A percentile compares a stretch with the other conserved stretches of the same genome.
These are phyloP conservation scores for Melaleuca alternifolia DNA, from an alignment of 345 rosid species.

Conservation along the genomic window DNA sequence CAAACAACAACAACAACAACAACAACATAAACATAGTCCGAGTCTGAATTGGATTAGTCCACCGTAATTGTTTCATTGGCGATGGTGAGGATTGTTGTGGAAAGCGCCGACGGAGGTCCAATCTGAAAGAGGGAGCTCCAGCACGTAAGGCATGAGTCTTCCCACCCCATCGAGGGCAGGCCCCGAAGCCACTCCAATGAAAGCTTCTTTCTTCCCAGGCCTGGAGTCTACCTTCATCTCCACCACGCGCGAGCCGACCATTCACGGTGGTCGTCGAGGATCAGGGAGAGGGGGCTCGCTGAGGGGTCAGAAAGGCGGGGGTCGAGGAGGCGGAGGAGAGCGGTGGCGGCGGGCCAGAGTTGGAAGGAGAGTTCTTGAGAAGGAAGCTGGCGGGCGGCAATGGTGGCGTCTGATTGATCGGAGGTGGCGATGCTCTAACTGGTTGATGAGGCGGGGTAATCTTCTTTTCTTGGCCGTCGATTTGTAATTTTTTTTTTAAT, in stretches of 20 bases:
- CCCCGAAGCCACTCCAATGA: conserved; percentile 58
- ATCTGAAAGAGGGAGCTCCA: conserved; percentile 38
- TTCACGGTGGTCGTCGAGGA: conserved; percentile 1
- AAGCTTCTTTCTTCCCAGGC: conserved; percentile 52
- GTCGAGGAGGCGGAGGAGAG: conserved; percentile 51
- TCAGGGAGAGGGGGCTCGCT: not conserved
- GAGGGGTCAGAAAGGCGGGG: not conserved
- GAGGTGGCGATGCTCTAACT: conserved; percentile 30
- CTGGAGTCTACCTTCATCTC: conserved; percentile 74
- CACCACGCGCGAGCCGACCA: conserved; percentile 40
- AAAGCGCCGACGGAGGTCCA: conserved; percentile 40
- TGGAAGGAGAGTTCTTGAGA: conserved; percentile 74
- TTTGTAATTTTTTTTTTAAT: too few relatives aligned
- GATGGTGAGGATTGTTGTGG: not conserved
- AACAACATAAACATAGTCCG: not conserved
- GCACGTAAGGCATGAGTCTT: conserved; percentile 42
- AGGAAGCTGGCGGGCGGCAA: conserved; percentile 48
- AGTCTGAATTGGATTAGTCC: not conserved
- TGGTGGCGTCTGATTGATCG: conserved; percentile 36
- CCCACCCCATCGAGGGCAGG: conserved; percentile 43
- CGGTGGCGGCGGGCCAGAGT: conserved; percentile 77
- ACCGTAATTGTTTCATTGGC: not conserved
- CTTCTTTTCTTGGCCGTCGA: not conserved
- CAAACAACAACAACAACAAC: not conserved
- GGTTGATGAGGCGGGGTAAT: not conserved